These are phyloP conservation scores for Termitomyces sp. DNA, from an alignment of 768 basidiomycete species.

Conservation along the genomic window DNA sequence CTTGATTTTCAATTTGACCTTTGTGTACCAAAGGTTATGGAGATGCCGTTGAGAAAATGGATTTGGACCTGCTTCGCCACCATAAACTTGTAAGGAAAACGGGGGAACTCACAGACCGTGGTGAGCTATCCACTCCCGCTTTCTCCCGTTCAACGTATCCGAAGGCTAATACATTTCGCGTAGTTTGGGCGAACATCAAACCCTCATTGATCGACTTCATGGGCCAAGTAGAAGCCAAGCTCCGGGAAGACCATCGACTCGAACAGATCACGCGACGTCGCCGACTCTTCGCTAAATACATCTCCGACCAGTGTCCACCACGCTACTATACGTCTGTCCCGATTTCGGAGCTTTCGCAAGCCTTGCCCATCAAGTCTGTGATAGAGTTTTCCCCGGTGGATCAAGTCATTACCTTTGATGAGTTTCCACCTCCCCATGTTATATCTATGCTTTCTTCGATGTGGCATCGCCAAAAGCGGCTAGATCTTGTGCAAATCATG, in stretches of 20 bases:
- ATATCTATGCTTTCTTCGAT: constrained; percentile 9
- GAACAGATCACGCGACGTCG: constrained; percentile 15
- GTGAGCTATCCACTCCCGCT: constrained; percentile 18
- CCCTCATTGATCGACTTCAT: constrained; percentile 28
- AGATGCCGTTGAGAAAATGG: constrained; percentile 24
- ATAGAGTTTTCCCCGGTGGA: constrained; percentile 14
- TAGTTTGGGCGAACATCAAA: constrained; percentile 35
- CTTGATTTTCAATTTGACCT: background rate
- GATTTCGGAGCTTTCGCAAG: constrained; percentile 15
- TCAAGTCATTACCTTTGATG: constrained; percentile 10
- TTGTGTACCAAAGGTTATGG: constrained; percentile 30
- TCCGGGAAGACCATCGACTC: constrained; percentile 11
- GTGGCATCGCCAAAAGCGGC: constrained; percentile 13
- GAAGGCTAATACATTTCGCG: background rate
- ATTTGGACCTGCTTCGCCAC: constrained; percentile 11
- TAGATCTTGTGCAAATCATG: constrained; percentile 15
- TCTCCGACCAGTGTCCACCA: constrained; percentile 9
- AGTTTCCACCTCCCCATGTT: constrained; percentile 12
- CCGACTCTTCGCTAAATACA: constrained; percentile 15
- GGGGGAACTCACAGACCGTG: constrained; percentile 32
- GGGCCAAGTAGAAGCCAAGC: constrained; percentile 23
- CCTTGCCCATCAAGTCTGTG: constrained; percentile 15
- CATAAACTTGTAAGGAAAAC: constrained; percentile 34
- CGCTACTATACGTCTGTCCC: constrained; percentile 8
- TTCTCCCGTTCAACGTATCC: background rate